Base-by-base conservation (phyloP, 345 rosid genomes). In the Eucalyptus leucophloia region DNA sequence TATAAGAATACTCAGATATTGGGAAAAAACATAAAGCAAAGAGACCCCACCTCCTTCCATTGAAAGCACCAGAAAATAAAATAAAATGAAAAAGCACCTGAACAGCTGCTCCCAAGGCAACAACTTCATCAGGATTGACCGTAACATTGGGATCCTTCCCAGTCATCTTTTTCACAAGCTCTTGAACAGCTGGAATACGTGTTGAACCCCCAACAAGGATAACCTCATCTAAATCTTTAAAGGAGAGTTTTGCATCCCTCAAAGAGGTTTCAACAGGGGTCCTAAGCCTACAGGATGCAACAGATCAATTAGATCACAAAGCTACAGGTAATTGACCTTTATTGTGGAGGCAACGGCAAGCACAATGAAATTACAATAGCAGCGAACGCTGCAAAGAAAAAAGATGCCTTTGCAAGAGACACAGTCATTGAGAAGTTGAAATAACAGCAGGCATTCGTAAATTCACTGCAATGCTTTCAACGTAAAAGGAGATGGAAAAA, bases 161-260 rank as follows among this genome's bases (percentile, higher is more conserved):
- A 8, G 98, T 98, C 92, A 97, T 42, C 94, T 96, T 96, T 94
- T 94, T 97, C 50, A 97, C 99, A 40, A 98, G 96, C 91, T 94
- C 98, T 92, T 97, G 99, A 50, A 98, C 99, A 89, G 99, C 98
- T 54, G 98, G 99, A 81, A 98, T 98, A 54, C 99, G 98, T 49
- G 99, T 98, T 65, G 99, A 98, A 60, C 99, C 99, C 90, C 99
- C 99, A 26, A 98, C 99, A 92, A 98, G 99, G 86, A 98, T 97
- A 32, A 97, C 97, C 92, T 98, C 99, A 93, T 97, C 99, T 62
- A 98, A 88, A 85, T 98, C 99, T 67, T 94, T 96, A 86, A 96
- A 92, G 87, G 98, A 91, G 45, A 98, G 97, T 89, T 97, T 98
- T 42, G 99, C 99, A 89, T 97, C 99, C 92, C 95, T 95, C 89